Conservation (phyloP, 2,329 filamentous ascomycete genomes). For the Aspergillus sp. region DNA sequence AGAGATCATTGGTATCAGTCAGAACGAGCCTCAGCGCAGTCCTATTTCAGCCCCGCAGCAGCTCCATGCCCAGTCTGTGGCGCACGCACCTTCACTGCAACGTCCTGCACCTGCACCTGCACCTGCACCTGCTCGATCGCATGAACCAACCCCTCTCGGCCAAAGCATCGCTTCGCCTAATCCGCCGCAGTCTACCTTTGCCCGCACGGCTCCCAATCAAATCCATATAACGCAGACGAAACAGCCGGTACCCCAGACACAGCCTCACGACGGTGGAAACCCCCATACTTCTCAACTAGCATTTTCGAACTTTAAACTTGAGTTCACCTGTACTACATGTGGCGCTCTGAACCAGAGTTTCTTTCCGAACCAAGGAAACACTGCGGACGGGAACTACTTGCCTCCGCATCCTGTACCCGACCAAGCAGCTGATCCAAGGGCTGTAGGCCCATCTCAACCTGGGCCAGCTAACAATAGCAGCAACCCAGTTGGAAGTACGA, state of each 20-base stretch:
- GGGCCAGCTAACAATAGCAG: slow-evolving; percentile 11
- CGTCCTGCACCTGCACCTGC: slow-evolving; percentile 4
- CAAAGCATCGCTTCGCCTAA: no score
- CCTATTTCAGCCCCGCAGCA: slow-evolving; percentile 12
- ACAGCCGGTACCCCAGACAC: slow-evolving; percentile 18
- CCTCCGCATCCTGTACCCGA: slow-evolving; percentile 17
- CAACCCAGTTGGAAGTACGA: not conserved
- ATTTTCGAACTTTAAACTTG: slow-evolving; percentile 35
- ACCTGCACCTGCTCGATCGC: no score
- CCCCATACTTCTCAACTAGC: slow-evolving; percentile 23
- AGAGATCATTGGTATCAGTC: slow-evolving; percentile 22
- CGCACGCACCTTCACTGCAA: slow-evolving; percentile 9
- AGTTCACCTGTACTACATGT: slow-evolving; percentile 35
- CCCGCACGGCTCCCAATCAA: slow-evolving; percentile 14
- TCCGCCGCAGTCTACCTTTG: slow-evolving; percentile 16
- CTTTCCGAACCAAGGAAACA: slow-evolving; percentile 33
- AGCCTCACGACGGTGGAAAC: slow-evolving; percentile 19
- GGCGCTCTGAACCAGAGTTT: slow-evolving; percentile 35
- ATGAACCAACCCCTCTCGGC: no score
- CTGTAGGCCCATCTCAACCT: slow-evolving; percentile 12
- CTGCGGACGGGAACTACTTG: slow-evolving; percentile 25
- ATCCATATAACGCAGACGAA: slow-evolving; percentile 13
- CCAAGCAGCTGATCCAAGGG: slow-evolving; percentile 12
- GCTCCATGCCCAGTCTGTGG: slow-evolving; percentile 15
- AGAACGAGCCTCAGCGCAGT: slow-evolving; percentile 17